phyloP scores from a whole-genome alignment of 2,329 filamentous ascomycete genomes.

The Dactylellina drechsleri region DNA sequence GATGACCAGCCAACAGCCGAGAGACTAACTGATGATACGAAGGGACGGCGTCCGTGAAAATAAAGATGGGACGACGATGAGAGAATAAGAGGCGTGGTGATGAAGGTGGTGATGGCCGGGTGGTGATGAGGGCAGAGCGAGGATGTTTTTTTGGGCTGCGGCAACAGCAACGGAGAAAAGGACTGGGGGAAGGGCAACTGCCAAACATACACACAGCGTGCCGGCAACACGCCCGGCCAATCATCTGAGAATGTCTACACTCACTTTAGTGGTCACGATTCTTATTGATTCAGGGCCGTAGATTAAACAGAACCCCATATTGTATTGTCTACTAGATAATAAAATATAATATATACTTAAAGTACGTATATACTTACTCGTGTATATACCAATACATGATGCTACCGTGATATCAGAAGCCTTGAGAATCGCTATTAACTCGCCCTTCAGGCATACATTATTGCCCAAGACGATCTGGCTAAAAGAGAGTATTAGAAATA shows the following conservation, averaged over 20 bases:
- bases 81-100: background rate
- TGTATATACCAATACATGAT: too few species aligned
- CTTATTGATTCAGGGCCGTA: too few species aligned
- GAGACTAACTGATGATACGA: background rate
- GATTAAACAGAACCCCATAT: too few species aligned
- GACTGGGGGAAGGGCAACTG: background rate
- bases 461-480: background rate
- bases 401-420: too few species aligned
- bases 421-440: too few species aligned
- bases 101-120: constrained; percentile 8
- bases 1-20: background rate
- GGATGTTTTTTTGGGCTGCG: constrained; percentile 32
- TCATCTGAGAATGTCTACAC: constrained; percentile 27
- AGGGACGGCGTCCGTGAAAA: background rate
- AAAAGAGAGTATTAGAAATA: too few species aligned
- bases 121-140: constrained; percentile 21
- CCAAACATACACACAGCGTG: background rate
- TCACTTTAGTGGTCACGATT: too few species aligned
- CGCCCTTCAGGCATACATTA: too few species aligned
- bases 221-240: constrained; percentile 33
- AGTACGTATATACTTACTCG: too few species aligned
- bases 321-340: too few species aligned
- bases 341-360: too few species aligned
- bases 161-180: background rate
- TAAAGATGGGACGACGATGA: constrained; percentile 23